phyloP scores from a whole-genome alignment of 2,329 filamentous ascomycete species.

The Xylogone sp. region DNA sequence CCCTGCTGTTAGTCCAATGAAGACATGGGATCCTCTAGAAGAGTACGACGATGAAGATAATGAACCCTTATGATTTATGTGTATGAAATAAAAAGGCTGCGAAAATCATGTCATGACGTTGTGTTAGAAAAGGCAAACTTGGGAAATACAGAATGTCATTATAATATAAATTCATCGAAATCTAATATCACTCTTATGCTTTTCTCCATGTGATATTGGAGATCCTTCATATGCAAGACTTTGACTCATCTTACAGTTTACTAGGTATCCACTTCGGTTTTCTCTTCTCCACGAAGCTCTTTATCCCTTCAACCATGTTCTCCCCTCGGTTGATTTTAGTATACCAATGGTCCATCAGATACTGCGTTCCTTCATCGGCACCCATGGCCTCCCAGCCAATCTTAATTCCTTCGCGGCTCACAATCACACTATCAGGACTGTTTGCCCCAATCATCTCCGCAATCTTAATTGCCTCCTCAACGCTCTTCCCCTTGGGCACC shows the following conservation, averaged over 20 bases:
- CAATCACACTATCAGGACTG: conserved; percentile 73
- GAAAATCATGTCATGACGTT: too few species aligned
- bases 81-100: too few species aligned
- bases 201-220: too few species aligned
- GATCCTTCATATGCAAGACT: too few species aligned
- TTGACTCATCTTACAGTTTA: conserved; percentile 42
- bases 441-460: conserved; percentile 60
- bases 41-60: background rate
- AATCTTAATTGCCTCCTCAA: conserved; percentile 56
- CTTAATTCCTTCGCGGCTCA: conserved; percentile 67
- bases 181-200: too few species aligned
- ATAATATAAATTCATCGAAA: too few species aligned
- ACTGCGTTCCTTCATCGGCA: conserved; percentile 54
- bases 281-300: conserved; percentile 74
- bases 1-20: conserved; percentile 40
- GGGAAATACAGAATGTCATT: too few species aligned
- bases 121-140: too few species aligned
- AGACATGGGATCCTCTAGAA: conserved; percentile 12
- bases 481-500: conserved; percentile 44
- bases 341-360: conserved; percentile 56
- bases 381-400: conserved; percentile 68
- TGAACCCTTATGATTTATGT: background rate
- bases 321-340: conserved; percentile 58
- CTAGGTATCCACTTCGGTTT: conserved; percentile 64
- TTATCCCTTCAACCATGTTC: conserved; percentile 72